Percentiles rank a stretch among this genome's conserved stretches.
Evolutionary conservation across 345 rosid species (phyloP).

Genomic region (Eutrema japonicum): DNA sequence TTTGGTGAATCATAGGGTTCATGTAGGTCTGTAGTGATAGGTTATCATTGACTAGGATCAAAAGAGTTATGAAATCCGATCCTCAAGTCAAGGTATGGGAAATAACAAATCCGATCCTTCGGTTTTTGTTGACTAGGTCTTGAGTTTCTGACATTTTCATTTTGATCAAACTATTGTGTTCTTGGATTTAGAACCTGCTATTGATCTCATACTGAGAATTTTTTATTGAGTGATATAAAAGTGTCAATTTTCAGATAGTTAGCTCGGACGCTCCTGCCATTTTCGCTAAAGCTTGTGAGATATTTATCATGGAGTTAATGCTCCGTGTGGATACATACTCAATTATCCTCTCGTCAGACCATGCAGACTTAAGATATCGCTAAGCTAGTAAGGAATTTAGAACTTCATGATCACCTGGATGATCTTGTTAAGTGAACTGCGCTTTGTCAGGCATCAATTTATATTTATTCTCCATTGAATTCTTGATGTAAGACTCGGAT

Average conservation of each 20-base stretch:
- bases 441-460: too few species aligned
- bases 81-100: conserved; percentile 15
- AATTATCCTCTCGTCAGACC: conserved; percentile 31
- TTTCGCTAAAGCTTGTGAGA: conserved; percentile 50
- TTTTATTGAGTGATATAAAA: not conserved
- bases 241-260: conserved; percentile 34
- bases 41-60: conserved; percentile 1
- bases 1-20: not conserved
- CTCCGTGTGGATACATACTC: conserved; percentile 46
- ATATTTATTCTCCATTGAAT: too few species aligned
- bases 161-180: not conserved
- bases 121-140: not conserved
- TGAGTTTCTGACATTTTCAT: not conserved
- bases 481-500: too few species aligned
- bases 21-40: too few species aligned
- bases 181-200: not conserved
- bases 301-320: conserved; percentile 39
- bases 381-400: not conserved
- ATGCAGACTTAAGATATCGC: not conserved
- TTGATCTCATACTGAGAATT: not conserved
- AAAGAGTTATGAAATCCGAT: conserved; percentile 19
- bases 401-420: not conserved
- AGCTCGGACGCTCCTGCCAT: conserved; percentile 41
- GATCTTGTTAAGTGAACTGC: not conserved
- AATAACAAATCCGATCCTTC: not conserved